phyloP scores from a whole-genome alignment of 495 filamentous ascomycete genomes.

The Tuber microsphaerosporum region DNA sequence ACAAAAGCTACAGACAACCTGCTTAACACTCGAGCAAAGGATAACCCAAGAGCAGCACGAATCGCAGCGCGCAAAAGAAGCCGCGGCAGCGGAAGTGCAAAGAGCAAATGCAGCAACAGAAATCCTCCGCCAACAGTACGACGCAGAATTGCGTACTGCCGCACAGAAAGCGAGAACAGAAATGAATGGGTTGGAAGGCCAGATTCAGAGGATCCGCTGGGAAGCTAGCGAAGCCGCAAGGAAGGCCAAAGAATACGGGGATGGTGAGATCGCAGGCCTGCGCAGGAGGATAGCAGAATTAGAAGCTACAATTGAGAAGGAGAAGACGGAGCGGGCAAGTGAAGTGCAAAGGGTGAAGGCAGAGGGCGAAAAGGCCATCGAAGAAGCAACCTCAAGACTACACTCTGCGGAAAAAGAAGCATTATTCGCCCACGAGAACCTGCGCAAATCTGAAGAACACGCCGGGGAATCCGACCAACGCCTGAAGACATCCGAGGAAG shows the following conservation, averaged over 20 bases:
- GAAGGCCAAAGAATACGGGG: slow-evolving; percentile 14
- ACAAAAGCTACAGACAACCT: slow-evolving; percentile 59
- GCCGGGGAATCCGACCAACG: slow-evolving; percentile 9
- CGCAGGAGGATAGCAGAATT: slow-evolving; percentile 16
- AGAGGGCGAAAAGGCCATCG: slow-evolving; percentile 5
- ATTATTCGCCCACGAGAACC: slow-evolving; percentile 1
- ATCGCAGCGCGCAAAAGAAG: slow-evolving; percentile 65
- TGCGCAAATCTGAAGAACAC: slow-evolving; percentile 8
- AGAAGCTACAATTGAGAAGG: neutral
- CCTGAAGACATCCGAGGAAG: slow-evolving; percentile 5
- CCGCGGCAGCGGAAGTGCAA: slow-evolving; percentile 55
- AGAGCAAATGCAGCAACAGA: slow-evolving; percentile 64
- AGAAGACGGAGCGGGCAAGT: slow-evolving; percentile 11
- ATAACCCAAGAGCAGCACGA: slow-evolving; percentile 72
- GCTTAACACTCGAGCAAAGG: slow-evolving; percentile 60
- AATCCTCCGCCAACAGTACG: slow-evolving; percentile 62
- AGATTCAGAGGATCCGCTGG: slow-evolving; percentile 34
- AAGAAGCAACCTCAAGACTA: slow-evolving; percentile 2
- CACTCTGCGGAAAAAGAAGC: slow-evolving; percentile 9
- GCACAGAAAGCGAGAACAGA: slow-evolving; percentile 36
- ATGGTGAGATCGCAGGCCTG: slow-evolving; percentile 19
- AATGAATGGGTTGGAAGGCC: slow-evolving; percentile 14
- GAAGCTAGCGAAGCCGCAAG: slow-evolving; percentile 27
- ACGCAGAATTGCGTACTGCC: slow-evolving; percentile 46
- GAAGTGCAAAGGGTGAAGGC: slow-evolving; percentile 8